Evolutionary conservation across 768 basidiomycete species (phyloP).

Genomic region (Russula earlei): DNA sequence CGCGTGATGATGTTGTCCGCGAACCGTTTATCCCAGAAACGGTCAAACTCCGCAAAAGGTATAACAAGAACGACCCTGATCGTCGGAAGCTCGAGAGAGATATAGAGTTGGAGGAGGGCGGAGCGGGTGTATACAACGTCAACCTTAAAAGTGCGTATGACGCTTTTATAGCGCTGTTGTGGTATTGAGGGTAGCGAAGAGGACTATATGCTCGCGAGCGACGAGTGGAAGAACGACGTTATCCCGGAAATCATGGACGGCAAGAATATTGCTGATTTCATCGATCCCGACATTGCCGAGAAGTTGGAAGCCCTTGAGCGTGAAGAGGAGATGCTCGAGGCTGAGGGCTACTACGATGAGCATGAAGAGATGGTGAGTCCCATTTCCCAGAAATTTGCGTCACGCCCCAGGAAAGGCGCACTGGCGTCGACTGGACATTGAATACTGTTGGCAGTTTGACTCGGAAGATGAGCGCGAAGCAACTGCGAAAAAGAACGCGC

Average conservation of each 20-base stretch:
- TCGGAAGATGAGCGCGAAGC: conserved; percentile 73
- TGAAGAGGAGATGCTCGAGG: conserved; percentile 90
- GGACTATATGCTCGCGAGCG: conserved; percentile 80
- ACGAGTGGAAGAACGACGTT: conserved; percentile 90
- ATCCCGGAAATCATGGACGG: conserved; percentile 99
- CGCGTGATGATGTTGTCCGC: conserved; percentile 83
- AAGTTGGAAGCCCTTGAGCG: conserved; percentile 95
- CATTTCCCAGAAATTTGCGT: not conserved
- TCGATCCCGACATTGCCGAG: conserved; percentile 94
- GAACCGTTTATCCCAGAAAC: conserved; percentile 84
- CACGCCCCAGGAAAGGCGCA: not conserved
- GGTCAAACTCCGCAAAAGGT: conserved; percentile 68
- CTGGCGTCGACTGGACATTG: not conserved
- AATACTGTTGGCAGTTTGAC: conserved; percentile 30
- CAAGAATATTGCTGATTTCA: conserved; percentile 98
- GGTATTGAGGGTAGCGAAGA: conserved; percentile 37
- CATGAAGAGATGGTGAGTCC: conserved; percentile 74
- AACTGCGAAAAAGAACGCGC: conserved; percentile 44
- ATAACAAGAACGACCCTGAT: conserved; percentile 82
- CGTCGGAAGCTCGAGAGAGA: conserved; percentile 67
- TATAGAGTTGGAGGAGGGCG: conserved; percentile 76
- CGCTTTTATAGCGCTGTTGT: not conserved
- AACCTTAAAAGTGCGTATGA: conserved; percentile 77
- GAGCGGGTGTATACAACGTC: conserved; percentile 84
- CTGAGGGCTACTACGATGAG: conserved; percentile 89